Evolutionary conservation across 495 filamentous ascomycete genomes (phyloP).

Genomic region (Neurospora sp.): DNA sequence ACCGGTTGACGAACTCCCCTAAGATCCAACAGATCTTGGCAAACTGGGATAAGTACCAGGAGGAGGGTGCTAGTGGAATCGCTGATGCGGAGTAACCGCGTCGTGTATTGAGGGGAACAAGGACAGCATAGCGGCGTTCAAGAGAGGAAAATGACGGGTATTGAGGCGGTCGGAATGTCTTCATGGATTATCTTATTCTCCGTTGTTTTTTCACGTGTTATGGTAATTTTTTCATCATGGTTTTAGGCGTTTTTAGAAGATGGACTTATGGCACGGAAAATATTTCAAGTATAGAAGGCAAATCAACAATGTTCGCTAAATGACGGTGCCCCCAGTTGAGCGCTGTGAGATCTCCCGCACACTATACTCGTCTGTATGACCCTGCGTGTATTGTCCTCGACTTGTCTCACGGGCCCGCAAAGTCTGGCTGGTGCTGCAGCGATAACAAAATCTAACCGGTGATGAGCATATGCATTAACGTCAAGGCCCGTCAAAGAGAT

Average conservation of each 20-base stretch:
- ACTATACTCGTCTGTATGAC: neutral
- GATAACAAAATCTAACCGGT: neutral
- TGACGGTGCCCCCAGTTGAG: neutral
- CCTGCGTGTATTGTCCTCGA: neutral
- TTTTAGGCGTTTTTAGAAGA: neutral
- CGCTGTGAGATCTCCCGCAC: neutral
- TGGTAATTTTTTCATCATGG: neutral
- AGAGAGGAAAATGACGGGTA: neutral
- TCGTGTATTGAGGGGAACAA: neutral
- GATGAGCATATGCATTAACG: neutral
- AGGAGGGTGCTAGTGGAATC: constrained; percentile 10
- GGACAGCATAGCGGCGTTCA: neutral
- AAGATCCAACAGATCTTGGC: constrained; percentile 83
- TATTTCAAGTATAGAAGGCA: neutral
- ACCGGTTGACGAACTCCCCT: constrained; percentile 83
- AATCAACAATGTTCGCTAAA: neutral
- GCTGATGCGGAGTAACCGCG: neutral
- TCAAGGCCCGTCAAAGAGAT: neutral
- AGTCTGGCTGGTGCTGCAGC: neutral
- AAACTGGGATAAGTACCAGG: constrained; percentile 61
- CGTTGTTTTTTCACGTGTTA: neutral
- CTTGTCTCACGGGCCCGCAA: neutral
- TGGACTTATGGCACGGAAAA: neutral
- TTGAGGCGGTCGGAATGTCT: neutral
- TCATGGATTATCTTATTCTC: neutral